phyloP scores from a whole-genome alignment of 2,329 filamentous ascomycete species.

The Cucurbitaria berberidis region DNA sequence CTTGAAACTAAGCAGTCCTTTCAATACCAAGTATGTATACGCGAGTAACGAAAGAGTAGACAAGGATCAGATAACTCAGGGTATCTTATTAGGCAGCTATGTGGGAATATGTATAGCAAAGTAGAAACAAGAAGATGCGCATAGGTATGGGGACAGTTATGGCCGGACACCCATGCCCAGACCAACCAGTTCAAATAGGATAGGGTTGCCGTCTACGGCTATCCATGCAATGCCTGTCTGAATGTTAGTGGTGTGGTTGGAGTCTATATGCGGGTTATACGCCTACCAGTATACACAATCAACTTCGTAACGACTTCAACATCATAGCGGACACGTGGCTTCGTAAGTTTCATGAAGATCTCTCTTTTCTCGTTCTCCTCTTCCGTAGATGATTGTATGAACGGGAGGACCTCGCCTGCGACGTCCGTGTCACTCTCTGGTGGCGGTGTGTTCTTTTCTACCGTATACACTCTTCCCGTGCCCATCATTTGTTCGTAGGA shows the following conservation, averaged over 20 bases:
- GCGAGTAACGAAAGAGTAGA: neutral
- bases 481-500: conserved; percentile 79
- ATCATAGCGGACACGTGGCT: conserved; percentile 90
- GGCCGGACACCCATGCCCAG: conserved; percentile 47
- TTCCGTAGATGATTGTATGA: conserved; percentile 29
- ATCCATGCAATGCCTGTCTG: conserved; percentile 79
- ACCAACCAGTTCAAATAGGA: conserved; percentile 71
- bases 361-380: conserved; percentile 58
- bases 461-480: conserved; percentile 57
- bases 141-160: neutral
- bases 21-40: too few species aligned
- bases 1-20: too few species aligned
- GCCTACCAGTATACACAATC: conserved; percentile 87
- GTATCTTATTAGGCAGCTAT: neutral
- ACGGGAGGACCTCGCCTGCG: conserved; percentile 31
- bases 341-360: conserved; percentile 83
- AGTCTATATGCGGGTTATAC: neutral
- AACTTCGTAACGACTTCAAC: conserved; percentile 98
- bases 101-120: conserved; percentile 3
- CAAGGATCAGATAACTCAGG: neutral
- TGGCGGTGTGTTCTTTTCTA: conserved; percentile 19
- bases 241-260: neutral
- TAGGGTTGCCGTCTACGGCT: conserved; percentile 75
- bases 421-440: conserved; percentile 43
- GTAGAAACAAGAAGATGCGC: neutral